Conservation (phyloP, 23 red algal genomes). For the Gracilaria caudata region DNA sequence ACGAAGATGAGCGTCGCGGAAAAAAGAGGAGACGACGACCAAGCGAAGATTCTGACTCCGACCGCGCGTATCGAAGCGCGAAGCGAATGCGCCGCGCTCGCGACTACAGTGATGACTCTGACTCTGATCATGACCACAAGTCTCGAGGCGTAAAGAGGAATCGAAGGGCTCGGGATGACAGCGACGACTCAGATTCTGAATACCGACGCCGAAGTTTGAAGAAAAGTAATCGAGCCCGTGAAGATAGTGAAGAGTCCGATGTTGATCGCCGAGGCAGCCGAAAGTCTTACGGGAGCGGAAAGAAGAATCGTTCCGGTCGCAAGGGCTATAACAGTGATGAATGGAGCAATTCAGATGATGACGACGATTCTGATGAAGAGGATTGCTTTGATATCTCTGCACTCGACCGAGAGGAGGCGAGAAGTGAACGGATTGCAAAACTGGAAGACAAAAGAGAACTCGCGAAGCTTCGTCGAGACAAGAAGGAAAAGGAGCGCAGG, state of each 20-base stretch:
- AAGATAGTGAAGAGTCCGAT: slow-evolving; percentile 9
- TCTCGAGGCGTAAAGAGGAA: background rate
- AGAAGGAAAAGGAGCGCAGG: slow-evolving; percentile 42
- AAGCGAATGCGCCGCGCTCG: slow-evolving; percentile 10
- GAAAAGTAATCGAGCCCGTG: slow-evolving; percentile 8
- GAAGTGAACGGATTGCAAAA: background rate
- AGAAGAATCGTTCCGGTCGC: background rate
- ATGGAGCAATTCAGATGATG: slow-evolving; percentile 20
- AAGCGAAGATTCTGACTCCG: background rate
- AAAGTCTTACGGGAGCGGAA: background rate
- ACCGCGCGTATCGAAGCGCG: background rate
- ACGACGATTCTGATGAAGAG: slow-evolving; percentile 35
- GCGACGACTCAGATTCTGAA: slow-evolving; percentile 2
- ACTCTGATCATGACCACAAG: background rate
- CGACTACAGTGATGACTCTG: slow-evolving; percentile 14
- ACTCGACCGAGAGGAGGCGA: slow-evolving; percentile 44
- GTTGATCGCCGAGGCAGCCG: background rate
- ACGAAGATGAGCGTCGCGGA: background rate
- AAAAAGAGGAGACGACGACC: background rate
- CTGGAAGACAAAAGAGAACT: slow-evolving; percentile 29
- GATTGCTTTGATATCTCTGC: slow-evolving; percentile 33
- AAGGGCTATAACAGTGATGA: slow-evolving; percentile 50
- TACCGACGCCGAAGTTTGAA: background rate
- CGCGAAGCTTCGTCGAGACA: background rate
- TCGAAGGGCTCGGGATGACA: background rate